Percentiles rank a stretch among this genome's conserved stretches.
Evolutionary conservation across 2,329 filamentous ascomycete genomes (phyloP).

Genomic region (Dactylellina cionopaga): DNA sequence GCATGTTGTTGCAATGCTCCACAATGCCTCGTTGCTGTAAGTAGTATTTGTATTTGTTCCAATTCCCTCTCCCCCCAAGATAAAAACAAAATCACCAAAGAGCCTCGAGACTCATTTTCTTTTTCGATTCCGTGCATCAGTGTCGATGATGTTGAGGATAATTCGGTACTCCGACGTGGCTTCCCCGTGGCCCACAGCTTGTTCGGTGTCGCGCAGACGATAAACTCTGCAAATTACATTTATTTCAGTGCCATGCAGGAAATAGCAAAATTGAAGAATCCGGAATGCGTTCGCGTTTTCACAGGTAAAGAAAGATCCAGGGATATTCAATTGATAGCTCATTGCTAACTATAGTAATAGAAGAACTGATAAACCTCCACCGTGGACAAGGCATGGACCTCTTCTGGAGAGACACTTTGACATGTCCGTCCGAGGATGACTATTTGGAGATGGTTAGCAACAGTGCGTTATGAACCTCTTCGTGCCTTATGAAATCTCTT

Average conservation of each 20-base stretch:
- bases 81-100: neutral
- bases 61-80: neutral
- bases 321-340: neutral
- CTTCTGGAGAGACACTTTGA: constrained; percentile 86
- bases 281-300: constrained; percentile 74
- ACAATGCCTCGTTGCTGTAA: constrained; percentile 79
- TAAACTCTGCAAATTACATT: constrained; percentile 89
- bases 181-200: constrained; percentile 84
- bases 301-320: constrained; percentile 60
- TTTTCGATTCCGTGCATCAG: constrained; percentile 54
- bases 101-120: neutral
- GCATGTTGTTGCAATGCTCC: constrained; percentile 82
- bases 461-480: constrained; percentile 61
- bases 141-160: constrained; percentile 89
- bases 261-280: constrained; percentile 75
- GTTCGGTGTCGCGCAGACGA: constrained; percentile 86
- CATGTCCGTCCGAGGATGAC: constrained; percentile 84
- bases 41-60: constrained; percentile 36
- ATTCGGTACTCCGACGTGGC: constrained; percentile 77
- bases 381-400: constrained; percentile 90
- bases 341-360: constrained; percentile 58
- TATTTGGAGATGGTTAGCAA: constrained; percentile 95
- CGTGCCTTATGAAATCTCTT: neutral
- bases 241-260: constrained; percentile 84
- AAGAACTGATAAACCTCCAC: constrained; percentile 85